phyloP scores from a whole-genome alignment of 192 early-diverging fungal species.

The Umbelopsis sp. region DNA sequence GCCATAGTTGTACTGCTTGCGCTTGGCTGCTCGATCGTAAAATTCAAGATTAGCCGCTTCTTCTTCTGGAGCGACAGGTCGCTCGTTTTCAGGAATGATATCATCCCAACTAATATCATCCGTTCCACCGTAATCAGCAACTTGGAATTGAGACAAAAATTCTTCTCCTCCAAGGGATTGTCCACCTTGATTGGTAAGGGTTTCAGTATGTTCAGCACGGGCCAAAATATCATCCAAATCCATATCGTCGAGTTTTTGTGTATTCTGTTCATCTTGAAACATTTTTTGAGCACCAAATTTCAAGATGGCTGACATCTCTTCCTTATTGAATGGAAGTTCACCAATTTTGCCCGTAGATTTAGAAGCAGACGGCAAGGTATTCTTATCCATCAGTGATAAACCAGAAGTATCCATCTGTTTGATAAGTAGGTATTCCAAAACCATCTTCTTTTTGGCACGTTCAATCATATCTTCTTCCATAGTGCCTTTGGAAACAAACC shows the following conservation, averaged over 20 bases:
- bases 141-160: slow-evolving; percentile 90
- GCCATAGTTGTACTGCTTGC: slow-evolving; percentile 7
- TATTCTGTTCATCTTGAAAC: slow-evolving; percentile 72
- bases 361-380: slow-evolving; percentile 2
- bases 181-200: slow-evolving; percentile 60
- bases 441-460: slow-evolving; percentile 98
- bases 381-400: slow-evolving; percentile 16
- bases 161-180: slow-evolving; percentile 70
- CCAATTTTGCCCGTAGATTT: slow-evolving; percentile 6
- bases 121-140: slow-evolving; percentile 78
- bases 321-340: slow-evolving; percentile 61
- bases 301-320: slow-evolving; percentile 89
- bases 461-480: slow-evolving; percentile 98
- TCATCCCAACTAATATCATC: slow-evolving; percentile 85
- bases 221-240: slow-evolving; percentile 96
- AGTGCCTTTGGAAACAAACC: slow-evolving; percentile 92
- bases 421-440: slow-evolving; percentile 97
- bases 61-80: slow-evolving; percentile 67
- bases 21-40: slow-evolving; percentile 25
- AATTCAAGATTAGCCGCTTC: slow-evolving; percentile 60
- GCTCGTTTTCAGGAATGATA: slow-evolving; percentile 88
- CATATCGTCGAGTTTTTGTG: slow-evolving; percentile 83
- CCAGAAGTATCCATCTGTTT: slow-evolving; percentile 72
- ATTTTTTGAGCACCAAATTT: slow-evolving; percentile 97
- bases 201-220: slow-evolving; percentile 89